phyloP scores from a whole-genome alignment of 2,329 filamentous ascomycete genomes.

The Alternaria infectoria region DNA sequence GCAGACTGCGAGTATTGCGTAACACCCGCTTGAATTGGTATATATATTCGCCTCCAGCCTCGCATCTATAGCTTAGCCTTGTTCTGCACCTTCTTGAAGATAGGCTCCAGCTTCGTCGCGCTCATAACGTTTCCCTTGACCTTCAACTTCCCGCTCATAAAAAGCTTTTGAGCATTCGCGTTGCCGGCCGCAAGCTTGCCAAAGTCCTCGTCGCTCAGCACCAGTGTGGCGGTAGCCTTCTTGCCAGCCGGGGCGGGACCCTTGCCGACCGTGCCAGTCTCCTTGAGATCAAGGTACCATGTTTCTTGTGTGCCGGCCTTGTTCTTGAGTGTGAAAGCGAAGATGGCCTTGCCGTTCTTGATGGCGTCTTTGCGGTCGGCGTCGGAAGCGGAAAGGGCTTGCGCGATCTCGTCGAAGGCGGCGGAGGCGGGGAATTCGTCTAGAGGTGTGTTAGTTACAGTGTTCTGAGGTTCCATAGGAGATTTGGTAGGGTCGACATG shows the following conservation, averaged over 20 bases:
- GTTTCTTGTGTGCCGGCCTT: slow-evolving; percentile 75
- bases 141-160: slow-evolving; percentile 99
- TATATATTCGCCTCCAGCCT: not conserved
- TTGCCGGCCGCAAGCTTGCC: slow-evolving; percentile 81
- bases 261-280: slow-evolving; percentile 80
- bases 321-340: slow-evolving; percentile 94
- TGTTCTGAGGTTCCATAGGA: not conserved
- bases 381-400: slow-evolving; percentile 70
- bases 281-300: slow-evolving; percentile 97
- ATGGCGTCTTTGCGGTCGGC: slow-evolving; percentile 84
- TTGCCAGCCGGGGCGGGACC: slow-evolving; percentile 71
- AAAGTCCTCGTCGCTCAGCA: slow-evolving; percentile 86
- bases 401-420: slow-evolving; percentile 88
- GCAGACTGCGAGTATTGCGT: too few species aligned
- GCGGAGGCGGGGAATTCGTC: slow-evolving; percentile 82
- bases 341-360: slow-evolving; percentile 86
- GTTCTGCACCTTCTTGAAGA: slow-evolving; percentile 56
- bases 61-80: slow-evolving; percentile 45
- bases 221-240: slow-evolving; percentile 88
- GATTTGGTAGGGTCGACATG: not conserved
- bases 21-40: too few species aligned
- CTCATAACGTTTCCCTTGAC: slow-evolving; percentile 99
- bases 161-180: slow-evolving; percentile 91
- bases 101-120: slow-evolving; percentile 93
- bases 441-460: slow-evolving; percentile 13